Conservation (phyloP, 306 rosid genomes). For the Corylus americana region DNA sequence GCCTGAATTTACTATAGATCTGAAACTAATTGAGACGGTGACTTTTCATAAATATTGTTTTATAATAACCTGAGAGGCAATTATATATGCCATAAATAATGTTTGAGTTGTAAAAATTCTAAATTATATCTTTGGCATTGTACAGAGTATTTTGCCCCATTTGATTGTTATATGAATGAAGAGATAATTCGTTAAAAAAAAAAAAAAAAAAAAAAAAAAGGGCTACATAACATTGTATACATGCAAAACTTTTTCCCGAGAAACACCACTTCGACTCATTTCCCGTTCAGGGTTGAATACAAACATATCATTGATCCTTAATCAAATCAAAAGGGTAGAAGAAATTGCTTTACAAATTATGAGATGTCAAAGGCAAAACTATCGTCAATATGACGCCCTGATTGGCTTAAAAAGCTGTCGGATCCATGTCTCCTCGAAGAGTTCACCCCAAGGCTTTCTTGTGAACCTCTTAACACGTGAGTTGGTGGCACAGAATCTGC, state of each 20-base stretch:
- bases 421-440: slow-evolving; percentile 29
- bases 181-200: no score
- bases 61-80: no score
- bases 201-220: no score
- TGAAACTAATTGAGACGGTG: no score
- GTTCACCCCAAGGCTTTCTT: slow-evolving; percentile 19
- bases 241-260: no score
- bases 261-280: slow-evolving; percentile 1
- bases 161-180: no score
- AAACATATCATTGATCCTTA: background rate
- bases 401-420: slow-evolving; percentile 22
- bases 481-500: slow-evolving; percentile 22
- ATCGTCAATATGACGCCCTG: slow-evolving; percentile 12
- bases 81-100: no score
- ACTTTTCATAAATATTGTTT: no score
- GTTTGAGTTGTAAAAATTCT: no score
- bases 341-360: slow-evolving; percentile 18
- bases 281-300: slow-evolving; percentile 7
- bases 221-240: background rate
- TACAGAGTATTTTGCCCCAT: no score
- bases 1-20: no score
- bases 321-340: background rate
- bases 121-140: no score
- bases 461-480: slow-evolving; percentile 16
- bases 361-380: slow-evolving; percentile 30